Percentiles rank a stretch among this genome's conserved stretches.
Conservation (phyloP, 2,329 filamentous ascomycete genomes). For the Mycogone perniciosa region DNA sequence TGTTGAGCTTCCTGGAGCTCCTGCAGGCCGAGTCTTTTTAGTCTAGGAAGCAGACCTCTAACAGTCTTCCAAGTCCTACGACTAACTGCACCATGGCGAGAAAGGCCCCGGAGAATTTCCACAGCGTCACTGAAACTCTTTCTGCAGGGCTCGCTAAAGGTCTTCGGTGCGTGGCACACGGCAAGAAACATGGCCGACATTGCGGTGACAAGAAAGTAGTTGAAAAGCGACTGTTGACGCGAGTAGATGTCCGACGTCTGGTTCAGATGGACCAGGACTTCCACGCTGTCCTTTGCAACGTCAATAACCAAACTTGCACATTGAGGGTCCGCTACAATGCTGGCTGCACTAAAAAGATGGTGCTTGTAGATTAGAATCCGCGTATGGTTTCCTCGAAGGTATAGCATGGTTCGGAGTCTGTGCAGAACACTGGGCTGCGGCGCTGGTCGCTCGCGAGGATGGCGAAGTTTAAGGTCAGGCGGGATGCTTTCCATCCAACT, state of each 20-base stretch:
- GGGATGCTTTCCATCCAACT: constrained; percentile 42
- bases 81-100: constrained; percentile 26
- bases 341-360: constrained; percentile 30
- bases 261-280: constrained; percentile 19
- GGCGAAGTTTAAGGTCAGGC: constrained; percentile 30
- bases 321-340: constrained; percentile 28
- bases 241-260: constrained; percentile 20
- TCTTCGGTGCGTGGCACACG: constrained; percentile 37
- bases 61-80: constrained; percentile 32
- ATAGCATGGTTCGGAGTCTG: constrained; percentile 35
- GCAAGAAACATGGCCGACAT: constrained; percentile 35
- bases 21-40: constrained; percentile 23
- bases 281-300: constrained; percentile 19
- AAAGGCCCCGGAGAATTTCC: constrained; percentile 27
- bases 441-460: constrained; percentile 30
- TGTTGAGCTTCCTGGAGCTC: not conserved
- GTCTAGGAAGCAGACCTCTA: constrained; percentile 25
- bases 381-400: constrained; percentile 38
- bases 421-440: constrained; percentile 32
- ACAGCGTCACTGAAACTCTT: constrained; percentile 27
- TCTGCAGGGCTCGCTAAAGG: constrained; percentile 32
- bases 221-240: constrained; percentile 20
- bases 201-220: constrained; percentile 23
- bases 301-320: constrained; percentile 32
- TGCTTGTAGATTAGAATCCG: constrained; percentile 38